A percentile compares a stretch with the other conserved stretches of the same genome.
phyloP scores from a whole-genome alignment of 441 rosid species.

The Breynia disticha region DNA sequence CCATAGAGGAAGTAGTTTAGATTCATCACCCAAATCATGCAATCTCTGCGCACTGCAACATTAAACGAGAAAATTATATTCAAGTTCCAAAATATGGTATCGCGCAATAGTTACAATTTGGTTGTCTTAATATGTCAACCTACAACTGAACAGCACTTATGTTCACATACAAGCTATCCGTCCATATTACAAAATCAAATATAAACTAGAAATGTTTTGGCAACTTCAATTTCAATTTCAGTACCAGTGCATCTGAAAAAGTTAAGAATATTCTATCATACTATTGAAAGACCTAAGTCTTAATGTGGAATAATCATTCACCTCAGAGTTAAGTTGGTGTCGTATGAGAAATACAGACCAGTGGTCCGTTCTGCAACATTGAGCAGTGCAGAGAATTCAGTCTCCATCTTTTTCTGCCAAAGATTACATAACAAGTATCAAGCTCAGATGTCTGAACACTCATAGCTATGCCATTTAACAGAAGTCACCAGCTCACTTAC shows the following conservation, averaged over 20 bases:
- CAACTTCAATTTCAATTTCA: no score
- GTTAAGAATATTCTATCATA: no score
- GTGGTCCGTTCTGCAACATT: constrained; percentile 48
- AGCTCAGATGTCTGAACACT: no score
- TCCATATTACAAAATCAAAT: no score
- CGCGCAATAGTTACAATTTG: no score
- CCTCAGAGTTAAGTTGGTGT: constrained; percentile 87
- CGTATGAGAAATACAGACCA: constrained; percentile 91
- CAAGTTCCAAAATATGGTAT: no score
- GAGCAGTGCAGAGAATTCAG: constrained; percentile 47
- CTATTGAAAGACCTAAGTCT: no score
- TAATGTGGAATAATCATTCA: constrained; percentile 11
- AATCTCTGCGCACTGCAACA: constrained; percentile 72
- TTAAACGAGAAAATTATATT: constrained; percentile 11
- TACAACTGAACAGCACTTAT: no score
- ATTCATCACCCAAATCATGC: constrained; percentile 84
- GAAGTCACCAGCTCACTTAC: constrained; percentile 22
- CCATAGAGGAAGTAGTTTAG: constrained; percentile 95
- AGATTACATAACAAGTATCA: background rate
- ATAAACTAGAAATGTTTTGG: no score
- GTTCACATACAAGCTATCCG: no score
- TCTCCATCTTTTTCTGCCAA: constrained; percentile 56
- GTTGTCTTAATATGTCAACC: no score
- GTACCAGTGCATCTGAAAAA: no score
- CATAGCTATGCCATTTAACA: constrained; percentile 7